Base-by-base conservation (phyloP, 78 protist genomes). In the Chrysochromulina tobinii region DNA sequence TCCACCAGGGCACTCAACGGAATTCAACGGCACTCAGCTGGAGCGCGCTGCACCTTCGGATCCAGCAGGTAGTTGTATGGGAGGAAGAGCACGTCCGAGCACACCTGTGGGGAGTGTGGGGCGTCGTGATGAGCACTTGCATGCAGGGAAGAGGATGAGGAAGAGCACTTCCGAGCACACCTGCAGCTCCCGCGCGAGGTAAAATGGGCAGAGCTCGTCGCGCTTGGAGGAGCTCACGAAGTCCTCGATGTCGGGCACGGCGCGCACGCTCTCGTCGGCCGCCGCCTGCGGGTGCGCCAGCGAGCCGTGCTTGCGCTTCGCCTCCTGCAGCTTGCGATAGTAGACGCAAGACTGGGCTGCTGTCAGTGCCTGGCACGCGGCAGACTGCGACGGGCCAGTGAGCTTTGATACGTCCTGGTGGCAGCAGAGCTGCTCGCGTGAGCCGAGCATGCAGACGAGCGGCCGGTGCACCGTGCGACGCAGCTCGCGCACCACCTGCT, bases 41-140 rank as follows among this genome's bases (percentile, higher is more conserved):
- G 38, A 38, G 38, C 38, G 38, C 38, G 38, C 38, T 38, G 38
- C 38, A 95, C 77, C 0, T 1, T 4, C 1, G 95, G 93, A 68
- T 98, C 99, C 23, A 98, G 25, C 69, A 98, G 57, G 85, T 98
- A 99, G 94, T 98, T 98, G 97, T 99, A 99, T 51, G 99, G 99
- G 92, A 96, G 25, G 55, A 99, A 96, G 57, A 98, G 69, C 6
- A 99, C 25, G 23, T 98, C 96, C 7, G 98, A 95, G 0, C 8
- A n/a, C 27, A 1, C 51, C 14, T 69, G 12, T 11, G 6, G 12
- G 61, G 61, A 58, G 12, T 5, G 20, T 12, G 4, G n/a, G 21
- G 61, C 61, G 61, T 11, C 20, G 61, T 58, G 61, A 38, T 38
- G 38, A 38, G 38, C 38, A 38, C 38, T 38, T 38, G 38, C 38